A percentile compares a stretch with the other conserved stretches of the same genome.
phyloP scores from a whole-genome alignment of 768 basidiomycete genomes.

The Mycena sanguinolenta region DNA sequence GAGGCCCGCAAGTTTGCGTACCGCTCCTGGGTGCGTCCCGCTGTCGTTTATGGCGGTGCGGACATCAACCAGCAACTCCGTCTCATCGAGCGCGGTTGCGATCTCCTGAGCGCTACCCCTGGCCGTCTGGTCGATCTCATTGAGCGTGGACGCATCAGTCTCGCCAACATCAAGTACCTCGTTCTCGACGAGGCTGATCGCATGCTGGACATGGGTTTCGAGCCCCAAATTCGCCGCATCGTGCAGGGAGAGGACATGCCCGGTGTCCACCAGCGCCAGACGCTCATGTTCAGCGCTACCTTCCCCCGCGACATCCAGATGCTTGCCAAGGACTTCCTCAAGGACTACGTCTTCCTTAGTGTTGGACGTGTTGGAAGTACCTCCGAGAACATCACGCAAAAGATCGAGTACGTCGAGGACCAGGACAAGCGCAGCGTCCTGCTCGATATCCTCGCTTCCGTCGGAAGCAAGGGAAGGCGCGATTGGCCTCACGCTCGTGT shows the following conservation, averaged over 20 bases:
- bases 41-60: conserved; percentile 98
- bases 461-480: conserved; percentile 62
- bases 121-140: conserved; percentile 98
- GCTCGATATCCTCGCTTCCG: conserved; percentile 91
- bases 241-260: conserved; percentile 99
- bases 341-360: conserved; percentile 98
- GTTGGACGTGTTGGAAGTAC: conserved; percentile 99
- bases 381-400: conserved; percentile 99
- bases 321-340: conserved; percentile 95
- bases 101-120: conserved; percentile 96
- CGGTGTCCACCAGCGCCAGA: conserved; percentile 90
- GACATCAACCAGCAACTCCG: conserved; percentile 97
- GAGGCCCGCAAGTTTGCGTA: conserved; percentile 99
- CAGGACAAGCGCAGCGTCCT: conserved; percentile 96
- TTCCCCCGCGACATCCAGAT: conserved; percentile 99
- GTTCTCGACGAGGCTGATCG: conserved; percentile 99
- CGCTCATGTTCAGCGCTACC: conserved; percentile 99
- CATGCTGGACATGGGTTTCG: conserved; percentile 99
- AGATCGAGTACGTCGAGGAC: conserved; percentile 98
- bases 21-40: conserved; percentile 98
- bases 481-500: conserved; percentile 89
- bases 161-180: conserved; percentile 96
- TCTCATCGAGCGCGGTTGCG: conserved; percentile 95
- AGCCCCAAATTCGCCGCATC: conserved; percentile 98
- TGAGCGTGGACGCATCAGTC: conserved; percentile 96